Evolutionary conservation across 2,329 filamentous ascomycete genomes (phyloP), one percentile per base, ranked within the genome.

Genomic region (Colletotrichum salicis): DNA sequence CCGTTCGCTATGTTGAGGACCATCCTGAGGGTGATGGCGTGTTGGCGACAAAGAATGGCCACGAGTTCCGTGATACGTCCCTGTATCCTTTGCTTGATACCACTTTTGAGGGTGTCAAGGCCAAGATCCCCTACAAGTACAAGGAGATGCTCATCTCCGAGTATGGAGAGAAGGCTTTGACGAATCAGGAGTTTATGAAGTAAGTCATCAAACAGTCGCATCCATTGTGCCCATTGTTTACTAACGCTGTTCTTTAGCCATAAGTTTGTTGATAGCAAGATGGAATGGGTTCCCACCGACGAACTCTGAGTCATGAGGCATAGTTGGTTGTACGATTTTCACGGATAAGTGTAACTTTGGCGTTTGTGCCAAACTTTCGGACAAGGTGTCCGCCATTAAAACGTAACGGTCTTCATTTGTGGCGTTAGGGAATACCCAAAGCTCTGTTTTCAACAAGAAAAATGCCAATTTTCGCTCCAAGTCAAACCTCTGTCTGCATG

Each of bases 1-100:
- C 85, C 0, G 84, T 84, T 2, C 82, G 86, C 67, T 88, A 89
- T 75, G 82, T 85, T 70, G 77, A 84, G 61, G 78, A 80, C 0
- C 84, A 87, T 51, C 78, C 81, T 2, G 76, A 79, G 69, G 80
- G 86, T 29, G 70, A 82, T 27, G 86, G 85, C 3, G 82, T 88
- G 51, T 74, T 89, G 64, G 84, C 82, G 56, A 86, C 85, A 77
- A 89, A 89, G 75, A 83, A 86, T 73, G 85, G 85, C 2, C 85
- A 88, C 68, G 82, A 87, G 75, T 87, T 84, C 73, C 54, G 87
- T 84, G 86, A 88, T 67, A 86, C 84, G 0, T 86, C 92, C 66
- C 83, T 95, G 12, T 94, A 90, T 76, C 93, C 93, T 0, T 82
- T 95, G 77, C 85, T 90, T n/a, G 87, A 90, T 71, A 93, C 90